These are phyloP conservation scores for Neocallimastix lanati DNA, from an alignment of 192 early-diverging fungal genomes.

Conservation along the genomic window DNA sequence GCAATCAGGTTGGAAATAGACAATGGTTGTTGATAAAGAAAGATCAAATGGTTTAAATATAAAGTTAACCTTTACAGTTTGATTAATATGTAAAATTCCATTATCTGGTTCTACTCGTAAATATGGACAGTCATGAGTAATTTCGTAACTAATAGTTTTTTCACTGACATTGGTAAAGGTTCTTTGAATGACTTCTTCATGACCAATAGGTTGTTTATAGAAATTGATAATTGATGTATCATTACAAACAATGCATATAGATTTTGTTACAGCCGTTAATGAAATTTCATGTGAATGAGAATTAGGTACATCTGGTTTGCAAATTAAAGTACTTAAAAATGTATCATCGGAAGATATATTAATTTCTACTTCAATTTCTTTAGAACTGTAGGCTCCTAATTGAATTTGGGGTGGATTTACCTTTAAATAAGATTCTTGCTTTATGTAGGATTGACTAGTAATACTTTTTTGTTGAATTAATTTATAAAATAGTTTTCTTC, in stretches of 20 bases:
- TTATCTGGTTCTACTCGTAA: slow-evolving; percentile 7
- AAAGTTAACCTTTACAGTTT: slow-evolving; percentile 23
- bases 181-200: slow-evolving; percentile 25
- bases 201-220: slow-evolving; percentile 34
- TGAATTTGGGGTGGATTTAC: slow-evolving; percentile 22
- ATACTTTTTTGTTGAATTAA: slow-evolving; percentile 22
- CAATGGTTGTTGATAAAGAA: slow-evolving; percentile 17
- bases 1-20: slow-evolving; percentile 35
- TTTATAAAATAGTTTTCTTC: slow-evolving; percentile 40
- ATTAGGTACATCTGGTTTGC: slow-evolving; percentile 25
- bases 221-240: slow-evolving; percentile 38
- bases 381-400: slow-evolving; percentile 31
- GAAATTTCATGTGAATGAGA: slow-evolving; percentile 30
- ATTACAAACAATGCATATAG: slow-evolving; percentile 33
- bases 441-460: slow-evolving; percentile 20
- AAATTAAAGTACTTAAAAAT: slow-evolving; percentile 32
- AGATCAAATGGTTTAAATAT: slow-evolving; percentile 32
- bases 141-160: slow-evolving; percentile 21
- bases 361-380: slow-evolving; percentile 23
- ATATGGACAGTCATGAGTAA: neutral
- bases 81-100: slow-evolving; percentile 26
- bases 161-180: slow-evolving; percentile 42
- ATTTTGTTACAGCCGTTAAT: slow-evolving; percentile 38
- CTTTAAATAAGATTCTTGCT: slow-evolving; percentile 16
- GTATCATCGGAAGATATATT: slow-evolving; percentile 38